These are phyloP conservation scores for Paecilomyces sp. DNA, from an alignment of 2,329 filamentous ascomycete genomes.

Conservation along the genomic window DNA sequence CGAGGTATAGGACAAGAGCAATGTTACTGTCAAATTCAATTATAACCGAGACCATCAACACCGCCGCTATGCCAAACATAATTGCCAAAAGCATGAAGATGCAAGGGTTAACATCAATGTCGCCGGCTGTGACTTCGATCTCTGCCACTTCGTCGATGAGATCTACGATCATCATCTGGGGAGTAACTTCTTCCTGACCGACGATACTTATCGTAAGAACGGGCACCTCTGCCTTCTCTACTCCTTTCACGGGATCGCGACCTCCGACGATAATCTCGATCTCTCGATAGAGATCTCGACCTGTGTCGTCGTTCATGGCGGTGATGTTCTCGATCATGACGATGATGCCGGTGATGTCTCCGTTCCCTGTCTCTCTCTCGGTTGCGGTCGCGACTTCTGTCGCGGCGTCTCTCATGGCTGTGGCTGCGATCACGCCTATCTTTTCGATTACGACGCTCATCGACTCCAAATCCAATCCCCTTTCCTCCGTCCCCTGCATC, in stretches of 20 bases:
- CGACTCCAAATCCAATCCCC: slow-evolving; percentile 25
- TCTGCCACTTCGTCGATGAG: slow-evolving; percentile 18
- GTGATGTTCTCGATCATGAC: slow-evolving; percentile 21
- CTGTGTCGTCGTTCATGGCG: slow-evolving; percentile 26
- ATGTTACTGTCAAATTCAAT: neutral
- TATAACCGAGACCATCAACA: slow-evolving; percentile 1
- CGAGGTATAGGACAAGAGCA: neutral
- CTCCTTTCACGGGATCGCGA: slow-evolving; percentile 22
- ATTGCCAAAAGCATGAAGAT: neutral
- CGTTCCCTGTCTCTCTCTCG: slow-evolving; percentile 34
- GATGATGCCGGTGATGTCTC: slow-evolving; percentile 34
- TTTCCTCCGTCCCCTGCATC: slow-evolving; percentile 20
- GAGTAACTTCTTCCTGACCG: slow-evolving; percentile 17
- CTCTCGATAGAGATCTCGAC: slow-evolving; percentile 18
- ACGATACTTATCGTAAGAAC: slow-evolving; percentile 16
- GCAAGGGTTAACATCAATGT: slow-evolving; percentile 10
- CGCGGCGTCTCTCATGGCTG: slow-evolving; percentile 24
- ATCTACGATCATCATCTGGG: slow-evolving; percentile 14
- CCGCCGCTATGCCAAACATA: slow-evolving; percentile 5
- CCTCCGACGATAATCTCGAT: slow-evolving; percentile 18
- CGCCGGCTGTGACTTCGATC: slow-evolving; percentile 18
- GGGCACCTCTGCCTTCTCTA: slow-evolving; percentile 16
- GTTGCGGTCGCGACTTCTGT: slow-evolving; percentile 20
- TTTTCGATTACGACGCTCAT: slow-evolving; percentile 14
- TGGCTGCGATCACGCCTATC: slow-evolving; percentile 25